Conservation (phyloP, 2,329 filamentous ascomycete species). For the Penicillium sp. region DNA sequence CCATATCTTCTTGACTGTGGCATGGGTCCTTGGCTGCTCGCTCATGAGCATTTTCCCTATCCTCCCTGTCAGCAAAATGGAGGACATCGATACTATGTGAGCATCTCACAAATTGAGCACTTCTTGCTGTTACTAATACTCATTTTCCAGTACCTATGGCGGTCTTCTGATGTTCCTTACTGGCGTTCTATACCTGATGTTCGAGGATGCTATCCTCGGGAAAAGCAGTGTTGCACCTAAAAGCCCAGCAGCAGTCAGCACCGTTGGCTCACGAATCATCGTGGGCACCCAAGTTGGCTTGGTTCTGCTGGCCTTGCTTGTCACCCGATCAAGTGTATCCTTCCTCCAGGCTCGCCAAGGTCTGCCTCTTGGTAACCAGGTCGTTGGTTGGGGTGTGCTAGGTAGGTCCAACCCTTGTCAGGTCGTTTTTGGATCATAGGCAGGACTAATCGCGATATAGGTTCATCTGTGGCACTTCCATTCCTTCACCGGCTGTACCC, state of each 20-base stretch:
- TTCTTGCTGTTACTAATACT: conserved; percentile 2
- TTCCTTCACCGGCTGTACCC: conserved; percentile 77
- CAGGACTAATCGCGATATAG: conserved; percentile 41
- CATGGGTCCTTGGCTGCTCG: conserved; percentile 75
- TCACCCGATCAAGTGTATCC: conserved; percentile 81
- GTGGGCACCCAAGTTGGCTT: conserved; percentile 65
- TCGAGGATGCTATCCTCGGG: conserved; percentile 66
- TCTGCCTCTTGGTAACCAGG: conserved; percentile 81
- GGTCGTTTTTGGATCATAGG: background rate
- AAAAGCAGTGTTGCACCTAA: conserved; percentile 36
- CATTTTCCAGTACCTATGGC: conserved; percentile 65
- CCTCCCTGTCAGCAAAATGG: conserved; percentile 80
- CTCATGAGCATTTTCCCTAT: conserved; percentile 90
- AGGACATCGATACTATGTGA: conserved; percentile 73
- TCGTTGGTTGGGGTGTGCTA: conserved; percentile 79
- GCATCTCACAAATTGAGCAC: conserved; percentile 29
- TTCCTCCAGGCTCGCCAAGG: conserved; percentile 84
- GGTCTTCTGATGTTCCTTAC: conserved; percentile 75
- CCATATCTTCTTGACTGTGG: conserved; percentile 63
- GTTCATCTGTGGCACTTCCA: conserved; percentile 74
- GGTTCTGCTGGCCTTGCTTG: conserved; percentile 74
- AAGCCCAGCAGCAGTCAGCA: conserved; percentile 20
- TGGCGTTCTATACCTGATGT: conserved; percentile 75
- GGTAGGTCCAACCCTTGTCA: conserved; percentile 49
- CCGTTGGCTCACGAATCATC: conserved; percentile 41